A percentile compares a stretch with the other conserved stretches of the same genome.
phyloP scores from a whole-genome alignment of 306 rosid species.

The Fragaria nilgerrensis region DNA sequence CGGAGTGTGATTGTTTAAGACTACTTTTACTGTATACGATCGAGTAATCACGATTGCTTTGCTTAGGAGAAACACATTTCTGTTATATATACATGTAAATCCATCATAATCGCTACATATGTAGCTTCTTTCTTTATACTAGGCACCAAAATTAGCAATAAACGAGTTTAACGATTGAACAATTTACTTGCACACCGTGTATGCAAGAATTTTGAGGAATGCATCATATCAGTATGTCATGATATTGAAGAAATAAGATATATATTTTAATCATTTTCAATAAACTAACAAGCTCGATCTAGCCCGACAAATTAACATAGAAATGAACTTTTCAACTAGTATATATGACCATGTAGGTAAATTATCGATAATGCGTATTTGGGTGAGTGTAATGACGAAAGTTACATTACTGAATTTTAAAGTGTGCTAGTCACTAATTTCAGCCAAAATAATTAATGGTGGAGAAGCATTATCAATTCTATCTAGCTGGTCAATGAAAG shows the following conservation, averaged over 20 bases:
- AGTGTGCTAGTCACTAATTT: background rate
- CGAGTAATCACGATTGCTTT: slow-evolving; percentile 44
- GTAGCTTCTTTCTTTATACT: background rate
- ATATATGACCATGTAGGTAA: background rate
- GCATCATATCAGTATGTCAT: too few species aligned
- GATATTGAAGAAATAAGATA: too few species aligned
- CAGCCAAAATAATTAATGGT: too few species aligned
- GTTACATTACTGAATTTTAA: background rate
- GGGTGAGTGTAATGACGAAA: background rate
- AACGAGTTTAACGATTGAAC: background rate
- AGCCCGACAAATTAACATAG: background rate
- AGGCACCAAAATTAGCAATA: background rate
- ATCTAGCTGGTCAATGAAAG: background rate
- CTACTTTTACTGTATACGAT: too few species aligned
- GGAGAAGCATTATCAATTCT: too few species aligned
- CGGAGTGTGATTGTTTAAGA: background rate
- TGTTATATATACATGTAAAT: slow-evolving; percentile 8
- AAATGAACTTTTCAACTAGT: background rate
- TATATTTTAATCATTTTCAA: background rate
- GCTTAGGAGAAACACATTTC: slow-evolving; percentile 41
- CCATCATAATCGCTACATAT: background rate
- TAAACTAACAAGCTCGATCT: background rate
- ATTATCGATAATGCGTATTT: background rate
- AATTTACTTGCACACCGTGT: too few species aligned
- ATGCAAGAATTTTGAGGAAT: too few species aligned